Evolutionary conservation across 306 rosid species (phyloP).

Genomic region (Vigna reflexopilosa): DNA sequence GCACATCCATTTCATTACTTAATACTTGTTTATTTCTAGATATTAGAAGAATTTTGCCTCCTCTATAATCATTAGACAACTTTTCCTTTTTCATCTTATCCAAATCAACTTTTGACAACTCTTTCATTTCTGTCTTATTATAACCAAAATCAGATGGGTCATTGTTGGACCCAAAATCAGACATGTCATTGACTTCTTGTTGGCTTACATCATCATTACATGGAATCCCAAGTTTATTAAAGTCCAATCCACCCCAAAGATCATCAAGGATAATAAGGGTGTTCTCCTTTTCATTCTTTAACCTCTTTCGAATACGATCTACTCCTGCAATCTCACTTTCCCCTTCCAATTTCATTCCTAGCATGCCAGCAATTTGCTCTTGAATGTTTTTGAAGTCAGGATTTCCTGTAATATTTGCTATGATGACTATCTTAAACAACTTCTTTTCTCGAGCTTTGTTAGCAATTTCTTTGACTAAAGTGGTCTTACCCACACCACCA

Average conservation of each 20-base stretch:
- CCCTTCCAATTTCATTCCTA: constrained; percentile 29
- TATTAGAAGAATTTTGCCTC: background rate
- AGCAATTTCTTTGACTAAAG: constrained; percentile 30
- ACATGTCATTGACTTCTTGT: background rate
- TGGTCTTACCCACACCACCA: constrained; percentile 40
- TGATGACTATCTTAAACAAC: constrained; percentile 6
- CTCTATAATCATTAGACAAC: background rate
- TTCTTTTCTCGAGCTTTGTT: background rate
- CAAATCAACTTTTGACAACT: background rate
- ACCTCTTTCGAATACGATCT: constrained; percentile 17
- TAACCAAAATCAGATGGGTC: background rate
- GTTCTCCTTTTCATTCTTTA: constrained; percentile 21
- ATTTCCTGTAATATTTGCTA: constrained; percentile 10
- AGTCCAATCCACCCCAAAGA: constrained; percentile 24
- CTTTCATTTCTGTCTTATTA: background rate
- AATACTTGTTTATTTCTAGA: background rate
- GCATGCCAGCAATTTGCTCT: constrained; percentile 17
- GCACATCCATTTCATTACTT: background rate
- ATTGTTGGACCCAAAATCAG: no score
- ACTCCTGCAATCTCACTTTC: constrained; percentile 25
- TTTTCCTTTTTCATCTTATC: background rate
- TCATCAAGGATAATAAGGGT: constrained; percentile 27
- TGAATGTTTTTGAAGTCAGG: constrained; percentile 1
- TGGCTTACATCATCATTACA: background rate
- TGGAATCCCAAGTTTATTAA: constrained; percentile 9